Evolutionary conservation across 2,329 filamentous ascomycete genomes (phyloP), one percentile per base, ranked within the genome.

Genomic region (Tolypocladium capitatum): DNA sequence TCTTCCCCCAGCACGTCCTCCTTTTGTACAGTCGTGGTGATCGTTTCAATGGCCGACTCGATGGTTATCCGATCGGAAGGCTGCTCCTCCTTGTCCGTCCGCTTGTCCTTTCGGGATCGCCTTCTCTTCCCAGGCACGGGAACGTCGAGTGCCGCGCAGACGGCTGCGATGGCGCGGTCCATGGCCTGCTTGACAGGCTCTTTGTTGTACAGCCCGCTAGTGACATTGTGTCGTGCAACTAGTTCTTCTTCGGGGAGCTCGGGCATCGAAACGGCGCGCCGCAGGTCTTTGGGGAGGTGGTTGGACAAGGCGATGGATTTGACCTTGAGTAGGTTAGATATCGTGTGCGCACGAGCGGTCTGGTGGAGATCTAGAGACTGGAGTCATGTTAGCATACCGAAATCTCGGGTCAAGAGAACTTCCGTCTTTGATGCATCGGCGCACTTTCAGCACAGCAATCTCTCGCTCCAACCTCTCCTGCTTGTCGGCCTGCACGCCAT

Each of bases 381-480:
- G 4, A 36, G 1, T 10, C 10, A 14, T 30, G 35, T 50, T 34
- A 47, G 43, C 11, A 6, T 9, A 28, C 14, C 24, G 36, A 43
- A 20, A 20, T 5, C 11, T 16, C n/a, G 2, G 5, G 40, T 1
- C 18, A 27, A 34, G 11, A 42, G 20, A 24, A 5, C 7, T n/a
- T n/a, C 16, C 16, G n/a, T 4, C 18, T 34, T 8, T 20, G 21
- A 30, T n/a, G n/a, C 10, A 20, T 20, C 18, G 4, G 33, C 49
- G 28, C 28, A 69, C 79, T 68, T 78, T 80, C 13, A 81, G 59
- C 9, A 78, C 72, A 0, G 67, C 61, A 41, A 79, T 59, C 58
- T 80, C 85, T 32, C 75, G 73, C 52, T 86, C 76, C 31, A 90
- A 66, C 20, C 84, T 71, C 49, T 69, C 66, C 21, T 76, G 67